Evolutionary conservation across 1,139 yeast genomes (phyloP).

Genomic region (Yamadazyma pseudoaaseri): DNA sequence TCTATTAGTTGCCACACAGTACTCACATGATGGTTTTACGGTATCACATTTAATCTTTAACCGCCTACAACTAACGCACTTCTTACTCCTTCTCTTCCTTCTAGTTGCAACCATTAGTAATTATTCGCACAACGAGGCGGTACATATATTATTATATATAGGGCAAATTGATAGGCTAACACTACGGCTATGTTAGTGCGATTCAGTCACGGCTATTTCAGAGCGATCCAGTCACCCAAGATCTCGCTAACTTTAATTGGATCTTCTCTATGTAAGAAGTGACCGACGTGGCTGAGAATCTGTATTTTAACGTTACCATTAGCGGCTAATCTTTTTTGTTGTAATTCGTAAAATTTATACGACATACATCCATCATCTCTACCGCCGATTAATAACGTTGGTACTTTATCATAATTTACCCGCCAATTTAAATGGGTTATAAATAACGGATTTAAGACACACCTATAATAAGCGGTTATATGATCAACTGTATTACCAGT

Average conservation of each 20-base stretch:
- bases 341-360: slow-evolving; percentile 25
- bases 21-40: slow-evolving; percentile 31
- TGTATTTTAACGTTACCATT: slow-evolving; percentile 27
- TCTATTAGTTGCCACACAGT: slow-evolving; percentile 30
- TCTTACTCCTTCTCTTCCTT: slow-evolving; percentile 7
- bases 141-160: not conserved
- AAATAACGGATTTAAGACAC: slow-evolving; percentile 26
- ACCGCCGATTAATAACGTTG: slow-evolving; percentile 39
- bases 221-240: slow-evolving; percentile 30
- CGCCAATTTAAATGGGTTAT: slow-evolving; percentile 22
- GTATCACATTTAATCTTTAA: slow-evolving; percentile 31
- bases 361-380: slow-evolving; percentile 42
- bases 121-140: not conserved
- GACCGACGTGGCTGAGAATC: slow-evolving; percentile 33
- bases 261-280: slow-evolving; percentile 43
- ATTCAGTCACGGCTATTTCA: too few species aligned
- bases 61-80: slow-evolving; percentile 19
- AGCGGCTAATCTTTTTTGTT: slow-evolving; percentile 20
- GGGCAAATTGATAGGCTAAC: not conserved
- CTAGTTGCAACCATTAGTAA: slow-evolving; percentile 1
- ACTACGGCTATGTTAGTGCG: too few species aligned
- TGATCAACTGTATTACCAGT: slow-evolving; percentile 32
- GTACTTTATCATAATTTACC: slow-evolving; percentile 40
- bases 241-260: slow-evolving; percentile 30
- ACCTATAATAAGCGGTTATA: slow-evolving; percentile 44